Evolutionary conservation across 441 rosid genomes (phyloP).

Genomic region (Bocquillonia castaneifolia): DNA sequence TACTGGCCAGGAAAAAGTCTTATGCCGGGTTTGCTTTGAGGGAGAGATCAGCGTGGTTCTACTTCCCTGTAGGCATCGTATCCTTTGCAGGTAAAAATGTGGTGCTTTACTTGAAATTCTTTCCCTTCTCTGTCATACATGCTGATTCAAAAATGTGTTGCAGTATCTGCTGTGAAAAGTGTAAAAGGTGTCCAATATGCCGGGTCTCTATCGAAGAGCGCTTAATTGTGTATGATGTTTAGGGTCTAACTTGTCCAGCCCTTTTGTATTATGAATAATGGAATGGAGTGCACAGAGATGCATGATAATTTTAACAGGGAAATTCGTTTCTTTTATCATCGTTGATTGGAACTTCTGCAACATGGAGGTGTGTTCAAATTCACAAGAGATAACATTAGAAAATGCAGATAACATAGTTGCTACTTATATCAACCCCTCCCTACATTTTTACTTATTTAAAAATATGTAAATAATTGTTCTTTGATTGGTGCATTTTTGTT

Average conservation of each 20-base stretch:
- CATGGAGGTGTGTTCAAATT: slow-evolving; percentile 14
- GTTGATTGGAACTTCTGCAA: slow-evolving; percentile 13
- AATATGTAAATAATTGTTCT: slow-evolving; percentile 22
- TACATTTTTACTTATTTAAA: background rate
- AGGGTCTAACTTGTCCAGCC: slow-evolving; percentile 31
- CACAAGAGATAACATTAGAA: slow-evolving; percentile 14
- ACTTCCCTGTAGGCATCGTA: slow-evolving; percentile 92
- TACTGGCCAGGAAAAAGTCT: slow-evolving; percentile 72
- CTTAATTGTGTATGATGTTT: slow-evolving; percentile 83
- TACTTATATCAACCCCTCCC: background rate
- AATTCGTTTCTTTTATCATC: slow-evolving; percentile 10
- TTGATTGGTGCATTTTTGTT: slow-evolving; percentile 5
- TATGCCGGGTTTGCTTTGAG: slow-evolving; percentile 92
- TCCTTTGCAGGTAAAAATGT: slow-evolving; percentile 72
- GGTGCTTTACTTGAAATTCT: background rate
- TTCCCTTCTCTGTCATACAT: slow-evolving; percentile 2
- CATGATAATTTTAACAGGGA: slow-evolving; percentile 24
- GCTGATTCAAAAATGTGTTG: slow-evolving; percentile 27
- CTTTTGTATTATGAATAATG: slow-evolving; percentile 12
- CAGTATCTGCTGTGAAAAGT: slow-evolving; percentile 86
- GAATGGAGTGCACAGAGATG: slow-evolving; percentile 12
- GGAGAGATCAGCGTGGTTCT: slow-evolving; percentile 79
- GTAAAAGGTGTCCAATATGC: slow-evolving; percentile 90
- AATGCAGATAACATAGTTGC: background rate
- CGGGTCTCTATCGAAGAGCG: slow-evolving; percentile 68